Base-by-base conservation (phyloP, 768 basidiomycete species). In the Mrakia gelida region DNA sequence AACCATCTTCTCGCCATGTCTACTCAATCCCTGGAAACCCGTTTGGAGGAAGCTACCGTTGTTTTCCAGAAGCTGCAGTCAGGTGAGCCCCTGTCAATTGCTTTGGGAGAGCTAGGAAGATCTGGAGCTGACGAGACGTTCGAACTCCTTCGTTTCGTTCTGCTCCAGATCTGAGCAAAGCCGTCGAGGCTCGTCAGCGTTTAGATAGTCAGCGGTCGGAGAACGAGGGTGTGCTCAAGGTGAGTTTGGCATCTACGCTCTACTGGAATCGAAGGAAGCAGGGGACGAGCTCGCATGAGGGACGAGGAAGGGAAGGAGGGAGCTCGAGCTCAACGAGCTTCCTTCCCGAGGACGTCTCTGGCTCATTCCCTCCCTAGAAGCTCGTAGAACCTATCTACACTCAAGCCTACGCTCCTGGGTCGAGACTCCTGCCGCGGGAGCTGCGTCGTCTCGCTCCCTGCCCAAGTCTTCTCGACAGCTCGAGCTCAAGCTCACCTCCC, bases 161-260 rank as follows among this genome's bases (percentile, higher is more conserved):
- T 52, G 8, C 15, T 26, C 2, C 80, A 87, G 93, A 95, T 79
- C 86, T 94, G 59, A 87, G 90, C 0, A 87, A 86, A 75, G 87
- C 88, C 6, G 91, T 98, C 54, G 93, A 94, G 80, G 91, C 90
- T 21, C 87, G 92, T 63, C 93, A 96, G 81, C 88, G 89, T 75
- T 88, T 98, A n/a, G 96, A 96, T 80, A 90, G 94, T 0, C 95
- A 97, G 83, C 85, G 91, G 63, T 90, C 91, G 9, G 96, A 98
- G 86, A 97, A 95, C 85, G 93, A 97, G 84, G 86, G 90, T 70
- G 96, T 98, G 65, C 90, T 93, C 83, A 93, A 95, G 89, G 95
- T 91, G 56, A 28, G 84, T 75, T 71, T n/a, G n/a, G n/a, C 2
- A 21, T 26, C 45, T 45, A 10, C 23, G 43, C 56, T 61, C 18